Conservation (phyloP, 179 eudicot genomes). For the Monotropa hypopitys region DNA sequence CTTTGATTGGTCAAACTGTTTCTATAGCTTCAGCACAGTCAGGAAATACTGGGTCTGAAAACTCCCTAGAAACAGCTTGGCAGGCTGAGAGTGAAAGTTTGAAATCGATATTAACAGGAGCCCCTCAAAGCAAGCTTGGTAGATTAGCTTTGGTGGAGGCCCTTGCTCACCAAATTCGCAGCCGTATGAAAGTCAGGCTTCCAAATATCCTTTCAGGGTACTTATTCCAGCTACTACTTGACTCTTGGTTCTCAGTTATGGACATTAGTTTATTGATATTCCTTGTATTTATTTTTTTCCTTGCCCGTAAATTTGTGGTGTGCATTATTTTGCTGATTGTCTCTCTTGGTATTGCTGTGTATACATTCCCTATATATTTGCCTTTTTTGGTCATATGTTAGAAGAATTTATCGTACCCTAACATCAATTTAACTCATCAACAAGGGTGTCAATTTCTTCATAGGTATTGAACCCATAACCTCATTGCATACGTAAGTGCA, state of each 20-base stretch:
- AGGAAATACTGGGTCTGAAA: conserved; percentile 71
- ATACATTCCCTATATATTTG: neutral
- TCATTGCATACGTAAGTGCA: neutral
- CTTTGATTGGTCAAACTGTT: conserved; percentile 97
- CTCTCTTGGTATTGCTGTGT: neutral
- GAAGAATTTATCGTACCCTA: neutral
- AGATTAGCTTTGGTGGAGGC: conserved; percentile 91
- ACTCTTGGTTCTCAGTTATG: neutral
- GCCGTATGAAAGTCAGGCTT: conserved; percentile 84
- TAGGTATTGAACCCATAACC: neutral
- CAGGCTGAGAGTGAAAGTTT: conserved; percentile 96
- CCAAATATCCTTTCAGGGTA: conserved; percentile 96
- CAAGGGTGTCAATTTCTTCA: neutral
- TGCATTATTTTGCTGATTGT: neutral
- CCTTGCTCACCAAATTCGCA: conserved; percentile 80
- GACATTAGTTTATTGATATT: neutral
- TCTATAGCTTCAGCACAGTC: conserved; percentile 92
- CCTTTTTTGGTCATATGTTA: neutral
- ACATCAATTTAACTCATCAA: neutral
- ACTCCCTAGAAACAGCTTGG: conserved; percentile 96
- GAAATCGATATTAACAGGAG: conserved; percentile 85
- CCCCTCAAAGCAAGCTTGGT: conserved; percentile 92
- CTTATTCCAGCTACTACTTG: neutral
- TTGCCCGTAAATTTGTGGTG: neutral
- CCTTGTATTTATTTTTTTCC: neutral